Conservation (phyloP, 176 grass and related monocot genomes). For the Elymus sibiricus region DNA sequence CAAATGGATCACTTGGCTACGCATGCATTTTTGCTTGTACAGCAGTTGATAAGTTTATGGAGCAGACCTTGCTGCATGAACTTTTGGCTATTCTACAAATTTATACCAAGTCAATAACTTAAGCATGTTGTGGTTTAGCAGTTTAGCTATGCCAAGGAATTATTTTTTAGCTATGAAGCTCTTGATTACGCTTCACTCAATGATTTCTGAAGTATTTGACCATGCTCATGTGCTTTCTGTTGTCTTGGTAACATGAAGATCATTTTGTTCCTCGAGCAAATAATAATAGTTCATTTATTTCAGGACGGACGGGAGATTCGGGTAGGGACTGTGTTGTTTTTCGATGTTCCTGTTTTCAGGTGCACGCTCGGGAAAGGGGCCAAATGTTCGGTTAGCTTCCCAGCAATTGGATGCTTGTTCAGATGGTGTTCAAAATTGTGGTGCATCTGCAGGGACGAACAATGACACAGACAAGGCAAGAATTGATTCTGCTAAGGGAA, state of each 20-base stretch:
- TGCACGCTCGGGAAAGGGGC: constrained; percentile 60
- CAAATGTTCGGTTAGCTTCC: constrained; percentile 45
- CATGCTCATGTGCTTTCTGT: background rate
- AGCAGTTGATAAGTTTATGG: background rate
- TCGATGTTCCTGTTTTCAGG: constrained; percentile 70
- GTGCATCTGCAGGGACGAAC: constrained; percentile 67
- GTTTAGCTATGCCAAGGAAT: background rate
- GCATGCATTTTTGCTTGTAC: background rate
- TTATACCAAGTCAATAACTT: background rate
- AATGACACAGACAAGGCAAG: constrained; percentile 59
- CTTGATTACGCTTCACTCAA: background rate
- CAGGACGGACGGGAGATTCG: constrained; percentile 73
- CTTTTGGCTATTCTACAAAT: background rate
- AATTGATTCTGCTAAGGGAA: constrained; percentile 47
- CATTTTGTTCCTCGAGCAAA: background rate
- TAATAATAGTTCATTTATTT: constrained; percentile 5
- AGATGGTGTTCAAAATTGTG: constrained; percentile 57
- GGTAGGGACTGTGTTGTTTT: constrained; percentile 81
- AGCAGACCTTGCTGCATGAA: background rate
- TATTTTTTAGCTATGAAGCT: background rate
- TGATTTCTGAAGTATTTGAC: constrained; percentile 6
- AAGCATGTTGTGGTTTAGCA: background rate
- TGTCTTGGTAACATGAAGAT: background rate
- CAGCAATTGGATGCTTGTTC: constrained; percentile 57
- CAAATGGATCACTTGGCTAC: background rate